Conservation (phyloP, 176 grass and related monocot genomes). For the Elymus sibiricus region DNA sequence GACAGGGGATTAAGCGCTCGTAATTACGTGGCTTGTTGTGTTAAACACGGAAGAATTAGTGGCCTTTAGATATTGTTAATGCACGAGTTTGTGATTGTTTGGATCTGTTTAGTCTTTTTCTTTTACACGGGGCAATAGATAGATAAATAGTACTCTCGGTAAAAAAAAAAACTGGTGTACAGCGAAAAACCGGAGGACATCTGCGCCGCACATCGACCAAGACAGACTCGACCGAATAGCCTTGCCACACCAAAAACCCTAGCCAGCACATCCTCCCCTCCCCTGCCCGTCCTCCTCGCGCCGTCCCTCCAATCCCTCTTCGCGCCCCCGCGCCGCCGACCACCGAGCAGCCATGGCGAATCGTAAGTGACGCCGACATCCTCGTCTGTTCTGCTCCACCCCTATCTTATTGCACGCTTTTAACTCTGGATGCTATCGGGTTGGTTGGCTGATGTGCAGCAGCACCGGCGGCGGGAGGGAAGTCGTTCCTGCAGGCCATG, state of each 20-base stretch:
- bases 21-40: no score
- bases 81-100: no score
- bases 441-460: slow-evolving; percentile 15
- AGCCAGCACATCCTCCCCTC: slow-evolving; percentile 8
- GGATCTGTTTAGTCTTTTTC: no score
- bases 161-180: no score
- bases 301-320: not conserved
- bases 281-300: not conserved
- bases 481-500: slow-evolving; percentile 95
- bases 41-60: no score
- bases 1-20: no score
- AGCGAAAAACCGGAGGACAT: not conserved
- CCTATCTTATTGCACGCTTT: not conserved
- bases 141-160: no score
- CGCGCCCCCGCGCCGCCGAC: slow-evolving; percentile 13
- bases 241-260: slow-evolving; percentile 29
- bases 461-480: slow-evolving; percentile 40
- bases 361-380: slow-evolving; percentile 28
- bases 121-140: no score
- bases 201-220: slow-evolving; percentile 17
- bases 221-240: not conserved
- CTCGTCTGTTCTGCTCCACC: not conserved
- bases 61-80: no score
- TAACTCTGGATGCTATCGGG: slow-evolving; percentile 10
- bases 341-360: slow-evolving; percentile 55